Base-by-base conservation (phyloP, 306 rosid genomes). In the Pyrus pyrifolia region DNA sequence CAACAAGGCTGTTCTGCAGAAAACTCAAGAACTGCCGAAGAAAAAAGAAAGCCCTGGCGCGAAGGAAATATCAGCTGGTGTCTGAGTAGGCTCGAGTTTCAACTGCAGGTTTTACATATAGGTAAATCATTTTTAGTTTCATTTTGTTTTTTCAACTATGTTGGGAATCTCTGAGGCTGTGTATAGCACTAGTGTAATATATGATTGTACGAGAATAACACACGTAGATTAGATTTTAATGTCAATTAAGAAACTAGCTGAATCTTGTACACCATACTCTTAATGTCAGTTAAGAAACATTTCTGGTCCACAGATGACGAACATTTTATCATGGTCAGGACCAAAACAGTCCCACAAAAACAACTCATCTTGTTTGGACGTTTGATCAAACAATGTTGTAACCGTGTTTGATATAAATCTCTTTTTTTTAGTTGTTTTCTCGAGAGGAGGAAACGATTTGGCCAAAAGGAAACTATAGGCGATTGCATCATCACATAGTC, bases 1-100 rank as follows among this genome's bases (percentile, higher is more conserved):
- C 60, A 96, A 96, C 68, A 92, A 91, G 89, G 89, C 91, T 73
- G 73, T 78, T 80, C 80, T 78, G 31, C 96, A 79, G 84, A 96
- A 96, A 80, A 76, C 88, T 78, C 93, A 78, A 89, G 97, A 96
- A 10, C 88, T 91, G 5, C 87, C 89, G 14, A 91, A 89, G 88
- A 89, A 86, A 77, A 86, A 68, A 42, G 98, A 91, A 10, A 83
- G 81, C 59, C 44, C 88, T 8, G 44, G 79, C 68, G 80, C 71
- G 65, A 87, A 87, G 85, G 94, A 89, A 92, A 91, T 92, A 70
- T 88, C 98, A 12, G 90, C 88, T 64, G 78, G 90, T 72, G 91
- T 90, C 63, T 88, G 76, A 88, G 71, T 81, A 60, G 58, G 61
- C 65, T 74, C 19, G 62, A 68, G 66, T 82, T 63, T 71, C 53